Evolutionary conservation across 2,329 filamentous ascomycete species (phyloP).

Genomic region (Sarocladium kiliense): DNA sequence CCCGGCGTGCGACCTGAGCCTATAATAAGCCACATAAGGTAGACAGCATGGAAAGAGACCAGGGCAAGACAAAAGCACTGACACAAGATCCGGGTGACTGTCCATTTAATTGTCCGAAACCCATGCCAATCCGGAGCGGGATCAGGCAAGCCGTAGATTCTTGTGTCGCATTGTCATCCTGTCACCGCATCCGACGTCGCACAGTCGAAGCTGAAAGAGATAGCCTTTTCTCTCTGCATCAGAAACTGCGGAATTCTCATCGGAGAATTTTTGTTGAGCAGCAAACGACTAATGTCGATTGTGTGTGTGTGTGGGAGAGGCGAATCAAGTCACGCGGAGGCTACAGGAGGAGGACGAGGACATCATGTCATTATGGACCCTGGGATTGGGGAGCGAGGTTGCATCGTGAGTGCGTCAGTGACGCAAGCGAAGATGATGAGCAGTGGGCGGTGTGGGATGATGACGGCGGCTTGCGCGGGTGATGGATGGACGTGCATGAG

Average conservation of each 20-base stretch:
- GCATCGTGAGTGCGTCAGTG: not conserved
- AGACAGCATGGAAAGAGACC: not conserved
- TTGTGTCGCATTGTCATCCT: not conserved
- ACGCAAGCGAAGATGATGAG: slow-evolving; percentile 3
- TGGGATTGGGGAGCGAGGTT: not conserved
- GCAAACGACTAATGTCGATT: not conserved
- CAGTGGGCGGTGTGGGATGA: not conserved
- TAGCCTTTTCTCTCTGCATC: not conserved
- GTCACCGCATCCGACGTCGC: not conserved
- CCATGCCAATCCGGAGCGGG: not conserved
- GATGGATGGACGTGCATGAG: not conserved
- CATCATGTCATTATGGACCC: slow-evolving; percentile 5
- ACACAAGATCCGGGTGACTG: not conserved
- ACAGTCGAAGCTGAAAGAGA: too few relatives aligned
- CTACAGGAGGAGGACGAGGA: too few relatives aligned
- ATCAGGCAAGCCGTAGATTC: not conserved
- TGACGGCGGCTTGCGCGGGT: slow-evolving; percentile 2
- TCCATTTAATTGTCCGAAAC: not conserved
- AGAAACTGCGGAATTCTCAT: not conserved
- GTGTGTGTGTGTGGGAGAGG: not conserved
- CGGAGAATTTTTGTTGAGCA: too few relatives aligned
- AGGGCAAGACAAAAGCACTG: not conserved
- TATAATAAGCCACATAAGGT: not conserved
- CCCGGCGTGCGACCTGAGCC: not conserved
- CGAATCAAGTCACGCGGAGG: not conserved